Conservation (phyloP, 345 rosid species). For the Combretum micranthum region DNA sequence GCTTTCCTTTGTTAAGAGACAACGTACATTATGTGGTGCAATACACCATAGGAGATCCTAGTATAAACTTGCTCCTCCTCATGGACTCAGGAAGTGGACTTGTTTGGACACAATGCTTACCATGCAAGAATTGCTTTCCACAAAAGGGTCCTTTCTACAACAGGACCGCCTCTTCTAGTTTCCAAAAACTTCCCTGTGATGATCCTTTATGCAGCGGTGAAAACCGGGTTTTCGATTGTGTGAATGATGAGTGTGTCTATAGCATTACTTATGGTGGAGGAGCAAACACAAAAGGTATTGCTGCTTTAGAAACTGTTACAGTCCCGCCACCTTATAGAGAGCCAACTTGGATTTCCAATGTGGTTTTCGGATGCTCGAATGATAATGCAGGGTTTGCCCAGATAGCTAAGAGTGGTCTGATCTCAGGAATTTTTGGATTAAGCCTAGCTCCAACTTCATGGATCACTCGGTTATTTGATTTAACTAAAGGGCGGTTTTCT, state of each 20-base stretch:
- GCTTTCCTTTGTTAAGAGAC: not conserved
- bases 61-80: not conserved
- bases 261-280: constrained; percentile 1
- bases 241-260: constrained; percentile 8
- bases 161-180: constrained; percentile 6
- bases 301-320: constrained; percentile 13
- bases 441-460: constrained; percentile 8
- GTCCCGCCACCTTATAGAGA: not conserved
- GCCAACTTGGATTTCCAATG: not conserved
- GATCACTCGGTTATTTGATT: not conserved
- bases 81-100: constrained; percentile 15
- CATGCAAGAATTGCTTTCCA: constrained; percentile 18
- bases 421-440: constrained; percentile 19
- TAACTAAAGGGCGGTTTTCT: constrained; percentile 6
- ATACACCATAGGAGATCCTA: constrained; percentile 8
- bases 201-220: constrained; percentile 7
- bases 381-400: not conserved
- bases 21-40: not conserved
- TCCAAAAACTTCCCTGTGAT: constrained; percentile 8
- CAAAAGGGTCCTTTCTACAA: constrained; percentile 5
- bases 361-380: constrained; percentile 19
- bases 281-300: constrained; percentile 7
- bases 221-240: constrained; percentile 3
- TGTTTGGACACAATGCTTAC: constrained; percentile 20
- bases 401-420: not conserved